phyloP scores from a whole-genome alignment of 1,139 yeast genomes.

The Nakaseomyces sp. region DNA sequence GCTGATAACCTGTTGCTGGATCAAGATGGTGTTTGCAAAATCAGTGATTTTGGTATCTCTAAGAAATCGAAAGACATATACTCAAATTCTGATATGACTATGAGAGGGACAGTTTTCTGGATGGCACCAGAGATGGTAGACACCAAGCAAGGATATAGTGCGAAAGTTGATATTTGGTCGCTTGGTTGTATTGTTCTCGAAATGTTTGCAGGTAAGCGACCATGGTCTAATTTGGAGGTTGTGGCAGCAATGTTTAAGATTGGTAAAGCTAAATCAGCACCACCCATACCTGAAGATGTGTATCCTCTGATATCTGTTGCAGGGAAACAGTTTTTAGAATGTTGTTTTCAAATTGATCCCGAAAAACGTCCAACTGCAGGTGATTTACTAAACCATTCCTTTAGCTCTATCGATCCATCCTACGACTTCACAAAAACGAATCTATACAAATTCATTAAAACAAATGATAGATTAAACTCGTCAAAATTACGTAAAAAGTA shows the following conservation, averaged over 20 bases:
- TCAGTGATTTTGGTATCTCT: constrained; percentile 95
- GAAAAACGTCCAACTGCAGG: constrained; percentile 81
- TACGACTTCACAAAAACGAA: constrained; percentile 60
- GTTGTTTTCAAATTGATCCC: constrained; percentile 78
- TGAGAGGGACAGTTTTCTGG: constrained; percentile 99
- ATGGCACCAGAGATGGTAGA: constrained; percentile 99
- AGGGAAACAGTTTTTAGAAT: constrained; percentile 64
- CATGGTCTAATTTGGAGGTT: constrained; percentile 75
- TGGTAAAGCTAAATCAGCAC: constrained; percentile 74
- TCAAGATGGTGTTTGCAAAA: constrained; percentile 89
- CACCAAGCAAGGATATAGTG: constrained; percentile 87
- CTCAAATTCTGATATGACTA: constrained; percentile 90
- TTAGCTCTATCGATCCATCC: constrained; percentile 40
- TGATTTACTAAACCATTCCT: constrained; percentile 52
- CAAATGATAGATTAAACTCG: constrained; percentile 38
- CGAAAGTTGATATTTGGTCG: constrained; percentile 90
- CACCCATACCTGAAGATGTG: constrained; percentile 91
- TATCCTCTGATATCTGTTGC: constrained; percentile 48
- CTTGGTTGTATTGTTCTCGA: constrained; percentile 93
- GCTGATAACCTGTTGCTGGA: constrained; percentile 89
- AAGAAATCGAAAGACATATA: constrained; percentile 81
- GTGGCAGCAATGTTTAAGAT: constrained; percentile 66
- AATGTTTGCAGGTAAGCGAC: constrained; percentile 83
- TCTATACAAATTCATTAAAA: constrained; percentile 48
- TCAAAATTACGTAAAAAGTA: constrained; percentile 22